Evolutionary conservation across 495 filamentous ascomycete genomes (phyloP), one percentile per base, ranked within the genome.

Genomic region (Aspergillus nidulans): DNA sequence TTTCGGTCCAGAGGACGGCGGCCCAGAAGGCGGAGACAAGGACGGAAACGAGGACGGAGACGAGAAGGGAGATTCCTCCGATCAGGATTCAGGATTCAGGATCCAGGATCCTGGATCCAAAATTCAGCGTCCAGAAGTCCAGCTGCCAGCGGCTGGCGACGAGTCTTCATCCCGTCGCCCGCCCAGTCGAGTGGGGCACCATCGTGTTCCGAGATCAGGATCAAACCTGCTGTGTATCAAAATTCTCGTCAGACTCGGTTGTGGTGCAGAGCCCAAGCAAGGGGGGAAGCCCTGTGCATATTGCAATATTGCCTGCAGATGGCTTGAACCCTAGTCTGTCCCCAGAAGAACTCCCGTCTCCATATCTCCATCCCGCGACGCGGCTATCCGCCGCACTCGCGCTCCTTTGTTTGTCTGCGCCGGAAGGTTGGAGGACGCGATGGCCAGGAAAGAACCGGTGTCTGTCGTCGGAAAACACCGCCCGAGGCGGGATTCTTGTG

Each of bases 231-330:
- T 25, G 44, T 47, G n/a, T 24, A n/a, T n/a, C n/a, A n/a, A n/a
- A n/a, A n/a, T n/a, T n/a, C n/a, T n/a, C n/a, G n/a, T 32, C 25
- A 47, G 23, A 2, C 39, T 45, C 39, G n/a, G n/a, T n/a, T 45
- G 45, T 34, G 9, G 28, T 49, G 45, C 45, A 49, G 45, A 21
- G 36, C 18, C 7, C 24, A 62, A 51, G 60, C 53, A 62, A 62
- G 60, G 60, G 60, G 60, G 60, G 56, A 56, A 51, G 55, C 53
- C 60, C 45, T 58, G 60, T 53, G 16, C n/a, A n/a, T n/a, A n/a
- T n/a, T n/a, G n/a, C 49, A 9, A 44, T 53, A 52, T 55, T 55
- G 13, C 43, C 7, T 48, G 52, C 52, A 30, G 52, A 19, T 30
- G 52, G 30, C 21, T 48, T 41, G 23, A 41, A 26, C 32, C 42